Conservation (phyloP, 805 yeast species). For the Saccharomyces paradoxus region DNA sequence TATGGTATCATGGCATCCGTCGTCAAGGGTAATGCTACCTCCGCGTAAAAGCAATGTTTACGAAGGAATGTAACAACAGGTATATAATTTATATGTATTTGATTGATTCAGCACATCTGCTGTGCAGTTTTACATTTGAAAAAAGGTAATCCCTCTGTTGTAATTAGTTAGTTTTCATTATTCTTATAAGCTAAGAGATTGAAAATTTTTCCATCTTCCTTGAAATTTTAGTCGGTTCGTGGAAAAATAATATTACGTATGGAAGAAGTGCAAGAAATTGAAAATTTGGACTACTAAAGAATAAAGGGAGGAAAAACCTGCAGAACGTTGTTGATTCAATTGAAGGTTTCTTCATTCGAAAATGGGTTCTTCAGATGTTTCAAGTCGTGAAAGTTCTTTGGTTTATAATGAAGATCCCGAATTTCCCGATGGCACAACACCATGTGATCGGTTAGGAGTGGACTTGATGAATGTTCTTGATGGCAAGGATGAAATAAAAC, state of each 20-base stretch:
- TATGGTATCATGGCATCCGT: constrained; percentile 53
- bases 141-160: neutral
- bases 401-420: neutral
- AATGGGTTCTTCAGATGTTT: neutral
- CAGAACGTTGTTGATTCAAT: neutral
- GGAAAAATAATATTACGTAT: neutral
- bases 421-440: neutral
- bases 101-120: neutral
- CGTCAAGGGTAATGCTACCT: constrained; percentile 6
- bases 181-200: neutral
- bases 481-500: neutral
- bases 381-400: neutral
- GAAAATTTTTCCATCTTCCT: neutral
- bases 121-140: neutral
- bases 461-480: neutral
- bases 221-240: neutral
- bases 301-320: neutral
- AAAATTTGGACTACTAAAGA: neutral
- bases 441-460: neutral
- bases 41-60: neutral
- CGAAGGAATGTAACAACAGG: neutral
- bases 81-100: neutral
- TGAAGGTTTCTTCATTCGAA: neutral
- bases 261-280: neutral
- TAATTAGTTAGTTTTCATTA: neutral